Conservation (phyloP, 2,329 filamentous ascomycete species). For the Pseudocercospora ulei region DNA sequence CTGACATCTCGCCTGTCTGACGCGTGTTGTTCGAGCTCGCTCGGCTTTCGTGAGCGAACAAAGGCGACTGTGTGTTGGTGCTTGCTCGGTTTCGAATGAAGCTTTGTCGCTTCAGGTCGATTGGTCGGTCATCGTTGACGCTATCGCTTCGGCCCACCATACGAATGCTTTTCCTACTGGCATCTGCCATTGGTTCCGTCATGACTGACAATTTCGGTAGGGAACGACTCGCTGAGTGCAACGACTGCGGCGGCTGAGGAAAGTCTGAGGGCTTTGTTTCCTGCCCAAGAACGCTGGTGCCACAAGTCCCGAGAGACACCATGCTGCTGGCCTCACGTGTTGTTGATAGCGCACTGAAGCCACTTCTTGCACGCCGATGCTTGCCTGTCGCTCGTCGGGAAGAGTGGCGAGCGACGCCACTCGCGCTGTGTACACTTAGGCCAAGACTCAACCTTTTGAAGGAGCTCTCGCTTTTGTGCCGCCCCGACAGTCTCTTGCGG, state of each 20-base stretch:
- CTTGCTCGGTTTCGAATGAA: slow-evolving; percentile 38
- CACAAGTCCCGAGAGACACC: slow-evolving; percentile 35
- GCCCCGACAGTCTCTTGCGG: slow-evolving; percentile 29
- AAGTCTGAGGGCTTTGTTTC: slow-evolving; percentile 34
- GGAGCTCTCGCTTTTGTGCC: slow-evolving; percentile 23
- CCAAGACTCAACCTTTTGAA: slow-evolving; percentile 25
- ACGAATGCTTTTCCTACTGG: slow-evolving; percentile 37
- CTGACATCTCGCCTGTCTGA: slow-evolving; percentile 19
- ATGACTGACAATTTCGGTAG: slow-evolving; percentile 25
- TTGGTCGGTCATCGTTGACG: slow-evolving; percentile 32
- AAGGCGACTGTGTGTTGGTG: slow-evolving; percentile 33
- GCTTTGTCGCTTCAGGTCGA: slow-evolving; percentile 38
- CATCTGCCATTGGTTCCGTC: slow-evolving; percentile 21
- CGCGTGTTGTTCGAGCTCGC: slow-evolving; percentile 17
- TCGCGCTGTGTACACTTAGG: slow-evolving; percentile 22
- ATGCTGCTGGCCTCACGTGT: slow-evolving; percentile 33
- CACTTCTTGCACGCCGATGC: slow-evolving; percentile 22
- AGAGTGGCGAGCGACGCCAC: slow-evolving; percentile 31
- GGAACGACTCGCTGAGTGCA: slow-evolving; percentile 23
- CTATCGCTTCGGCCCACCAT: slow-evolving; percentile 35
- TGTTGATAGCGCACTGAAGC: slow-evolving; percentile 25
- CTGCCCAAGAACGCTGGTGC: slow-evolving; percentile 36
- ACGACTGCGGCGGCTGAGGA: slow-evolving; percentile 30
- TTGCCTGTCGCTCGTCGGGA: slow-evolving; percentile 18
- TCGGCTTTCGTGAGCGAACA: slow-evolving; percentile 35